These are phyloP conservation scores for Diplocarpon rosae DNA, from an alignment of 2,329 filamentous ascomycete genomes.

Conservation along the genomic window DNA sequence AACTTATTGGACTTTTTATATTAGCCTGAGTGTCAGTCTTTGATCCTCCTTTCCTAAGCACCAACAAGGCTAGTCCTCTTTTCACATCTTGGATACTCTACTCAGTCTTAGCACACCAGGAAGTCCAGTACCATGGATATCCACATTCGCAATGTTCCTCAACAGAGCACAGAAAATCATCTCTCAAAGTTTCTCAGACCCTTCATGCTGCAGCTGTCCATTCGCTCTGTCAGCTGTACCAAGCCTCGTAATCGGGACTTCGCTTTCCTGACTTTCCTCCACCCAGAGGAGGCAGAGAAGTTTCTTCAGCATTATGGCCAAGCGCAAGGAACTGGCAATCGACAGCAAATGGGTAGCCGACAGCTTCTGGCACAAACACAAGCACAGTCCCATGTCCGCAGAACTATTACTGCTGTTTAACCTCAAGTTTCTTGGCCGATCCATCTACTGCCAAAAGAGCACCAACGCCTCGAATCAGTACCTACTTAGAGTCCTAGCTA, in stretches of 20 bases:
- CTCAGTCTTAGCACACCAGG: neutral
- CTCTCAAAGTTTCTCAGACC: neutral
- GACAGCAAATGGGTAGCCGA: neutral
- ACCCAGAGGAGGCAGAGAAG: neutral
- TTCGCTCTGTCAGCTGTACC: neutral
- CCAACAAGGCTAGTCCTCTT: too few species aligned
- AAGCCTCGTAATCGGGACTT: conserved; percentile 1
- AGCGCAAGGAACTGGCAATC: neutral
- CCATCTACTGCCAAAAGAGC: conserved; percentile 20
- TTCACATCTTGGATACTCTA: too few species aligned
- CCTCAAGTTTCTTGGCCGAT: conserved; percentile 10
- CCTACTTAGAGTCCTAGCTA: conserved; percentile 14
- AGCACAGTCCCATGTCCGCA: neutral
- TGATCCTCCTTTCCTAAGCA: too few species aligned
- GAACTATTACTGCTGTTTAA: neutral
- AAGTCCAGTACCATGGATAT: conserved; percentile 21
- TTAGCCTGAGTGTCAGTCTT: too few species aligned
- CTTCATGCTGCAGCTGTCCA: neutral
- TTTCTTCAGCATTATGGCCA: neutral
- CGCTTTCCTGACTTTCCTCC: conserved; percentile 2
- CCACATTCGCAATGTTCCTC: conserved; percentile 2
- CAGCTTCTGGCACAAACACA: neutral
- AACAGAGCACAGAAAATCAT: conserved; percentile 3
- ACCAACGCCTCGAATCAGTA: conserved; percentile 16
- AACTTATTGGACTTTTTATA: too few species aligned